These are phyloP conservation scores for Russula lepida DNA, from an alignment of 768 basidiomycete genomes.

Conservation along the genomic window DNA sequence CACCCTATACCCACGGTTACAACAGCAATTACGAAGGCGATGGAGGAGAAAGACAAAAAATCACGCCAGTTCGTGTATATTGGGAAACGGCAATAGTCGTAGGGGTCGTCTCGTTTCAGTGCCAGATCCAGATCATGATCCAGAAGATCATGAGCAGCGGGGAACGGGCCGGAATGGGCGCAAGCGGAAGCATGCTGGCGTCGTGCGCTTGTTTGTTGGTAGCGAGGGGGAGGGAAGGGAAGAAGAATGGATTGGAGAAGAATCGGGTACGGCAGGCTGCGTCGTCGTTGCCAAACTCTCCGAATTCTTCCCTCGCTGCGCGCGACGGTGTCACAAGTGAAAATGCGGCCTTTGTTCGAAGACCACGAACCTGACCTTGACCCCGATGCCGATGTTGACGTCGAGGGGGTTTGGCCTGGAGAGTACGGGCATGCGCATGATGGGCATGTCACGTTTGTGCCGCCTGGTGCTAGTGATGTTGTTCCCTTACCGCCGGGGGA, in stretches of 20 bases:
- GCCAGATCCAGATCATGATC: slow-evolving; percentile 13
- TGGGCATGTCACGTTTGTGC: background rate
- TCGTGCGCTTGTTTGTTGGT: background rate
- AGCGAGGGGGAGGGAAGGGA: background rate
- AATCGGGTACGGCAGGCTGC: background rate
- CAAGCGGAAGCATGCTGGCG: background rate
- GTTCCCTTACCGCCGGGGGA: slow-evolving; percentile 6
- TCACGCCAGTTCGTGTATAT: background rate
- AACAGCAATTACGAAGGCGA: background rate
- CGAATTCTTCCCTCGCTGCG: background rate
- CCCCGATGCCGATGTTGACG: background rate
- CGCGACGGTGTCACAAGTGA: background rate
- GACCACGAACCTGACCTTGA: background rate
- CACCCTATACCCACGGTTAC: background rate
- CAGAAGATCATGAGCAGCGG: background rate
- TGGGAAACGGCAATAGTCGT: slow-evolving; percentile 1
- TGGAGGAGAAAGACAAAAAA: background rate
- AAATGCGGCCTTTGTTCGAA: background rate
- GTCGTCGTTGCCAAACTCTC: background rate
- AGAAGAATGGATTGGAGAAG: background rate
- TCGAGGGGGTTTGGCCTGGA: background rate
- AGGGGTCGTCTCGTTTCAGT: slow-evolving; percentile 1
- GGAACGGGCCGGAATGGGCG: background rate
- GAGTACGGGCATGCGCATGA: background rate
- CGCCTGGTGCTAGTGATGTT: background rate